Percentiles rank a stretch among this genome's conserved stretches.
phyloP scores from a whole-genome alignment of 306 rosid species.

The Dalbergia oliveri region DNA sequence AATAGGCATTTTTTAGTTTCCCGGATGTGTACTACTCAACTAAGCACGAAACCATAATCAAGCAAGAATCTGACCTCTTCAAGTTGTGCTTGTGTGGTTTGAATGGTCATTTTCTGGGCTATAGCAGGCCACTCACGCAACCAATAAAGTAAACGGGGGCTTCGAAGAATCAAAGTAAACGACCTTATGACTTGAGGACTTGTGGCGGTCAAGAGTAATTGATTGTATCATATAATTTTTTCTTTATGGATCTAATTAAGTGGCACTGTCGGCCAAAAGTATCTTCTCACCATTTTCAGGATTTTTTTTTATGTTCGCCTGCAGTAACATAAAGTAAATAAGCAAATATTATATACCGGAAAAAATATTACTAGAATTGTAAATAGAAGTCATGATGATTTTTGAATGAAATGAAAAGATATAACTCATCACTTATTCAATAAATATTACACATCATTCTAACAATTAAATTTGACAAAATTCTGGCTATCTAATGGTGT shows the following conservation, averaged over 20 bases:
- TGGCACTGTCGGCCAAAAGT: slow-evolving; percentile 34
- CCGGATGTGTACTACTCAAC: no score
- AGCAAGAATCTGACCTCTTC: background rate
- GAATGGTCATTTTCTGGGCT: background rate
- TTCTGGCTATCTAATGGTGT: no score
- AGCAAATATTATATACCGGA: no score
- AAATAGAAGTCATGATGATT: no score
- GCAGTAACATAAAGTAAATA: no score
- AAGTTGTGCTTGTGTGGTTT: background rate
- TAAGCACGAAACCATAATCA: background rate
- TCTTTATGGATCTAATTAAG: slow-evolving; percentile 12
- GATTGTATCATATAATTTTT: background rate
- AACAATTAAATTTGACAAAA: no score
- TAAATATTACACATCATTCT: no score
- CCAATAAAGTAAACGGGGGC: slow-evolving; percentile 5
- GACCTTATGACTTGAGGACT: background rate
- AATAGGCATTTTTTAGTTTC: background rate
- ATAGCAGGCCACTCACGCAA: slow-evolving; percentile 13
- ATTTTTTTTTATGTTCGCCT: no score
- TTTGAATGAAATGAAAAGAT: no score
- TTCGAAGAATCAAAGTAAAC: slow-evolving; percentile 19
- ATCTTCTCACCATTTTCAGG: background rate
- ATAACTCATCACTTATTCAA: no score
- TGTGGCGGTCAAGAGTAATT: background rate
- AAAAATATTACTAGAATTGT: no score